Percentiles rank a stretch among this genome's conserved stretches.
Evolutionary conservation across 441 rosid genomes (phyloP).

Genomic region (Isatis lusitanica): DNA sequence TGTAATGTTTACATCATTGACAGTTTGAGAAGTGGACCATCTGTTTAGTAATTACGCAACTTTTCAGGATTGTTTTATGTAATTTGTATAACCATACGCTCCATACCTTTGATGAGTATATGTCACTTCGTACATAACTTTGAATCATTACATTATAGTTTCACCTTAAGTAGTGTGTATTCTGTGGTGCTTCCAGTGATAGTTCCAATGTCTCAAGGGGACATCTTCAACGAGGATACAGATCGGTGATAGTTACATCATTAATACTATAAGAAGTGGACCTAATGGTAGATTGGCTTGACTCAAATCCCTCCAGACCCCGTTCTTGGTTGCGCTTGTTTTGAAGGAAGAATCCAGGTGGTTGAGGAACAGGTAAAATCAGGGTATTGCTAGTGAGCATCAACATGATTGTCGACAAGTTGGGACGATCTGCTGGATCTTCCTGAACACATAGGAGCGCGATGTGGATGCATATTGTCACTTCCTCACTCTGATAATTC

Average conservation of each 20-base stretch:
- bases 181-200: not conserved
- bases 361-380: not conserved
- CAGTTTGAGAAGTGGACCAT: too few species aligned
- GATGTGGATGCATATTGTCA: slow-evolving; percentile 38
- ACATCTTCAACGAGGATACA: not conserved
- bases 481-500: not conserved
- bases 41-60: too few species aligned
- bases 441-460: slow-evolving; percentile 40
- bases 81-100: too few species aligned
- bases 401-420: slow-evolving; percentile 22
- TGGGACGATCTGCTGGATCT: slow-evolving; percentile 27
- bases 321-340: not conserved
- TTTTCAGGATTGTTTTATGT: too few species aligned
- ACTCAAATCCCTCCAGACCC: not conserved
- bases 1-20: too few species aligned
- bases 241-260: not conserved
- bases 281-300: not conserved
- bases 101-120: too few species aligned
- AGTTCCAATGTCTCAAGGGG: not conserved
- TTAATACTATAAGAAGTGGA: not conserved
- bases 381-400: not conserved
- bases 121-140: not conserved
- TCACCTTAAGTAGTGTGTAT: not conserved
- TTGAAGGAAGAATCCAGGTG: not conserved
- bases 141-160: not conserved